A percentile compares a stretch with the other conserved stretches of the same genome.
Conservation (phyloP, 1,284 basidiomycete species). For the Neonothopanus nambi region DNA sequence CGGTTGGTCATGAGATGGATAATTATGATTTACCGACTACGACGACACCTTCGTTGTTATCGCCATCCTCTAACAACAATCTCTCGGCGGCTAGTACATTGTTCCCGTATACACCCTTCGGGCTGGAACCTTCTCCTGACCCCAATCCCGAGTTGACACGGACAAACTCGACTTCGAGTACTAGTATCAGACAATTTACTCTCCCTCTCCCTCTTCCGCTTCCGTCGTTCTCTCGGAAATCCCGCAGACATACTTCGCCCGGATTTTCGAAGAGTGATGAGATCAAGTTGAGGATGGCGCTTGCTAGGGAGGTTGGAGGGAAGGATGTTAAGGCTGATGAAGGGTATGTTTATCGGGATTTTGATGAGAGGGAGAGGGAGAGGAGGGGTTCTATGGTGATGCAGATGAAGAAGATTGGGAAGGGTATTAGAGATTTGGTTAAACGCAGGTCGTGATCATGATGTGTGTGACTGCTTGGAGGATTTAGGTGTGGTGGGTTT, state of each 20-base stretch:
- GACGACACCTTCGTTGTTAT: too few species aligned
- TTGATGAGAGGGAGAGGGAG: conserved; percentile 22
- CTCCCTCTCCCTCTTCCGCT: too few species aligned
- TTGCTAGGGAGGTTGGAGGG: conserved; percentile 40
- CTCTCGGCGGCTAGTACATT: too few species aligned
- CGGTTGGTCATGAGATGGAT: background rate
- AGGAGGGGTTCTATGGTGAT: conserved; percentile 24
- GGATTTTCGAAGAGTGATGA: conserved; percentile 62
- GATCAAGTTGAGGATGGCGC: conserved; percentile 56
- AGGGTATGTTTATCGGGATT: conserved; percentile 30
- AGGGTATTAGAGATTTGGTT: conserved; percentile 43
- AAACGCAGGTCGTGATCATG: background rate
- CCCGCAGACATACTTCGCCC: too few species aligned
- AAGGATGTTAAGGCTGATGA: conserved; percentile 28
- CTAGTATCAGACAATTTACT: too few species aligned
- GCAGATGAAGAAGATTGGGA: conserved; percentile 42
- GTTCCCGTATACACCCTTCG: conserved; percentile 4
- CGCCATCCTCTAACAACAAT: too few species aligned
- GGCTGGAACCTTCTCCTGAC: conserved; percentile 2
- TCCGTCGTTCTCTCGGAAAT: too few species aligned
- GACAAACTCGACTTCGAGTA: too few species aligned
- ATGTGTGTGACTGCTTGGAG: too few species aligned
- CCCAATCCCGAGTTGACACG: too few species aligned
- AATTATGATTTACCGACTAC: too few species aligned
- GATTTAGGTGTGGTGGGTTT: too few species aligned